phyloP scores from a whole-genome alignment of 83 land plant species.

The Picea abies region DNA sequence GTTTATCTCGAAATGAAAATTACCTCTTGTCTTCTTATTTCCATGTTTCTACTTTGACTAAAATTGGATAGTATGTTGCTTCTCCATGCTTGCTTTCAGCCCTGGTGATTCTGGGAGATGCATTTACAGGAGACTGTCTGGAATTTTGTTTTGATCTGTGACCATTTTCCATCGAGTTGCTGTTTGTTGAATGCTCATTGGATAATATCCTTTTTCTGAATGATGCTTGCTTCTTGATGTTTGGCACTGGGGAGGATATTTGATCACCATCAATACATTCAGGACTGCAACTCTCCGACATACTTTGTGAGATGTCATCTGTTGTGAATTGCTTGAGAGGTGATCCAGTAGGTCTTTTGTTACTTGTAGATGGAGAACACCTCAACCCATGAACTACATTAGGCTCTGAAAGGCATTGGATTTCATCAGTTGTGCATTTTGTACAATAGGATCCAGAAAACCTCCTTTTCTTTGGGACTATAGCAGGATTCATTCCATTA shows the following conservation, averaged over 20 bases:
- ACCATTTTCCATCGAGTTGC: neutral
- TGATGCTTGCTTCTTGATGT: neutral
- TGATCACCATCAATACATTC: neutral
- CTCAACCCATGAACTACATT: neutral
- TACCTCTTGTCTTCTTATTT: neutral
- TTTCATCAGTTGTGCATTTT: neutral
- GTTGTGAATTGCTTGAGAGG: neutral
- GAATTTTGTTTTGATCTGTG: neutral
- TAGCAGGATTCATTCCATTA: neutral
- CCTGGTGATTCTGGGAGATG: neutral
- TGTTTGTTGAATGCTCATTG: neutral
- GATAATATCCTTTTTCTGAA: neutral
- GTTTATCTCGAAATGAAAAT: neutral
- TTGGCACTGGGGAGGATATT: neutral
- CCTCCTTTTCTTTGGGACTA: neutral
- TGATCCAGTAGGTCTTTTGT: neutral
- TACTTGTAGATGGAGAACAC: neutral
- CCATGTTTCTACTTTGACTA: neutral
- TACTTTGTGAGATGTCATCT: neutral
- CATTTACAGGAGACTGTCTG: neutral
- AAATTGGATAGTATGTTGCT: neutral
- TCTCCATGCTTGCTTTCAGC: constrained; percentile 4
- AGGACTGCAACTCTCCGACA: neutral
- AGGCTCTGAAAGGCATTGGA: neutral
- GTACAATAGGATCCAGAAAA: neutral